Base-by-base conservation (phyloP, 768 basidiomycete genomes). In the Lentinula edodes region DNA sequence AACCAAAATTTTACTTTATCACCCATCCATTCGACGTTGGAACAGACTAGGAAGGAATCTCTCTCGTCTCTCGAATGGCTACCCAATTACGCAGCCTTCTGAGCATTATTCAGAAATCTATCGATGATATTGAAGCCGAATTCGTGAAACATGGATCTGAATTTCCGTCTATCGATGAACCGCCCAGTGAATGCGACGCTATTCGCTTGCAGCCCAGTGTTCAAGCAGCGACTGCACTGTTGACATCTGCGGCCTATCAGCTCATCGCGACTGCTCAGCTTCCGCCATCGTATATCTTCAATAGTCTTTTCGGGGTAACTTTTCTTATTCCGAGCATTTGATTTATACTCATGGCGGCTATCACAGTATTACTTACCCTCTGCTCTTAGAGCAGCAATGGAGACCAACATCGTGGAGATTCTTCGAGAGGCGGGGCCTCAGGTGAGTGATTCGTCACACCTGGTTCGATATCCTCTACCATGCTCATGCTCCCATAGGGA, bases 361-460 rank as follows among this genome's bases (percentile, higher is more conserved):
- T 6, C 9, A 28, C 36, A 69, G 67, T 67, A 64, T 51, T 65
- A 66, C 52, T 35, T 65, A 9, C 62, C 67, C 6, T 64, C 67
- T 10, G 63, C 64, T 12, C 59, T 69, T 9, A 60, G 58, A 43
- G 62, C 63, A 13, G 67, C 55, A 4, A 61, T 66, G 18, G 66
- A 67, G 6, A 51, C 63, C 1, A 70, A 74, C 53, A 67, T 73
- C 9, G 66, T 64, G 3, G 74, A 75, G 51, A 69, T 75, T 18
- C 63, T 77, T 16, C 65, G 71, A 0, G 71, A 72, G 32, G 73
- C 70, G 16, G 75, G 75, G 15, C 65, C 66, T 2, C 48, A 69
- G 53, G 68, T 66, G 41, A 61, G 16, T 10, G n/a, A 39, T 35
- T 39, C 8, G n/a, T 4, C 18, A 35, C 8, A 20, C 36, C 42